phyloP scores from a whole-genome alignment of 2,329 filamentous ascomycete genomes.

The Magnaporthiopsis poae region DNA sequence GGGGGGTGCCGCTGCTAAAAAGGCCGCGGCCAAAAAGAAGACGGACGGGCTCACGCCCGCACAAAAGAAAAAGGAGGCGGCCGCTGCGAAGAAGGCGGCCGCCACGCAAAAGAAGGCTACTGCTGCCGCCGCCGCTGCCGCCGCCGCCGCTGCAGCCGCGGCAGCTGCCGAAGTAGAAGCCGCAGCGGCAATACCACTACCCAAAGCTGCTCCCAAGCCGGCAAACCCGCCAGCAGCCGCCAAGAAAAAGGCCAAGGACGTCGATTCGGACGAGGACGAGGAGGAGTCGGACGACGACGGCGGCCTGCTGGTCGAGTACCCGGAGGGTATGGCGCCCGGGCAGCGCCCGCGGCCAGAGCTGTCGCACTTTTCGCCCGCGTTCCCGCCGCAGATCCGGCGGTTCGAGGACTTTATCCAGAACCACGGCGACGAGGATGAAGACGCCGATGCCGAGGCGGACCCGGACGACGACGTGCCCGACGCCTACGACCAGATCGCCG shows the following conservation, averaged over 20 bases:
- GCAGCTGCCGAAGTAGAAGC: not conserved
- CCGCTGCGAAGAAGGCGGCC: conserved; percentile 2
- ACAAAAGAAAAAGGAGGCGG: conserved; percentile 12
- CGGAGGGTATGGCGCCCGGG: conserved; percentile 34
- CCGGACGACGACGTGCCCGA: conserved; percentile 7
- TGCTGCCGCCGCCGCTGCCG: conserved; percentile 9
- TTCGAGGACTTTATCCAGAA: conserved; percentile 46
- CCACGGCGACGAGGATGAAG: conserved; percentile 28
- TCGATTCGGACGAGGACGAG: conserved; percentile 38
- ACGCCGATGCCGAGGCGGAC: conserved; percentile 17
- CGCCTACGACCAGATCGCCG: conserved; percentile 1
- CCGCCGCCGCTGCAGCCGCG: conserved; percentile 12
- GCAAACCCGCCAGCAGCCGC: conserved; percentile 13
- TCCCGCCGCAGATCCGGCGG: conserved; percentile 30
- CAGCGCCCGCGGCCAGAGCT: conserved; percentile 16
- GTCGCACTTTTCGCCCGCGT: conserved; percentile 39
- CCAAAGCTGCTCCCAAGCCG: conserved; percentile 17
- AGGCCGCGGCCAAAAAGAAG: conserved; percentile 24
- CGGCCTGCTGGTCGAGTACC: conserved; percentile 50
- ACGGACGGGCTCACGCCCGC: conserved; percentile 10
- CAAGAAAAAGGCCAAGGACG: conserved; percentile 24
- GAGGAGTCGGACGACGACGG: conserved; percentile 48
- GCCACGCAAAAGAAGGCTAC: conserved; percentile 4
- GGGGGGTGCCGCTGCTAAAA: conserved; percentile 14
- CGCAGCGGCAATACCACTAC: conserved; percentile 15